Evolutionary conservation across 2,329 filamentous ascomycete species (phyloP).

Genomic region (Amauroascus niger): DNA sequence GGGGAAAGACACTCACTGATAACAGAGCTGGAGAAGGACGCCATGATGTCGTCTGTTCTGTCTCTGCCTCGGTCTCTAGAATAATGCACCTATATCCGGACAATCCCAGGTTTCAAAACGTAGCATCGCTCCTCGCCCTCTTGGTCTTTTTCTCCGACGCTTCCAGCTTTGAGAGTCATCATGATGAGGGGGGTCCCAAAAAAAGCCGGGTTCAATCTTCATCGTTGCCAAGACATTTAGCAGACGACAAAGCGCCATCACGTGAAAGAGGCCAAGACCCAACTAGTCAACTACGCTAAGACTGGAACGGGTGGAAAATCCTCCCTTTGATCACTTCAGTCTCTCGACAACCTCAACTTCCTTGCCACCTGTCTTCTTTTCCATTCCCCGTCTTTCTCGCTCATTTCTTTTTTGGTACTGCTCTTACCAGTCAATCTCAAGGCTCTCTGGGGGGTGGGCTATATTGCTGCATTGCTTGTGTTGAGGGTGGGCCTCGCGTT

Average conservation of each 20-base stretch:
- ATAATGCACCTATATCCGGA: background rate
- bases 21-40: conserved; percentile 47
- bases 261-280: conserved; percentile 29
- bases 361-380: conserved; percentile 18
- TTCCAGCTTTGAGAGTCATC: too few species aligned
- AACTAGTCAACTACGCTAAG: too few species aligned
- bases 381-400: background rate
- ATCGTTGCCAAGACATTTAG: conserved; percentile 15
- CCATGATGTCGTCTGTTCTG: conserved; percentile 23
- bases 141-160: background rate
- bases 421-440: background rate
- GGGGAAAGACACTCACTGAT: conserved; percentile 36
- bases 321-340: conserved; percentile 27
- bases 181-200: too few species aligned
- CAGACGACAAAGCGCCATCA: conserved; percentile 25
- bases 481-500: conserved; percentile 7
- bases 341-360: conserved; percentile 20
- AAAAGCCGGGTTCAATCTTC: background rate
- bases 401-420: background rate
- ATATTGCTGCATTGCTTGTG: background rate
- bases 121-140: background rate
- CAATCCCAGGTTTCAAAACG: background rate
- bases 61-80: background rate
- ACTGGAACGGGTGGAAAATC: conserved; percentile 31
- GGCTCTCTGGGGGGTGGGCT: background rate